These are phyloP conservation scores for Phytopythium ostracodes DNA, from an alignment of 352 stramenopile species.

Conservation along the genomic window DNA sequence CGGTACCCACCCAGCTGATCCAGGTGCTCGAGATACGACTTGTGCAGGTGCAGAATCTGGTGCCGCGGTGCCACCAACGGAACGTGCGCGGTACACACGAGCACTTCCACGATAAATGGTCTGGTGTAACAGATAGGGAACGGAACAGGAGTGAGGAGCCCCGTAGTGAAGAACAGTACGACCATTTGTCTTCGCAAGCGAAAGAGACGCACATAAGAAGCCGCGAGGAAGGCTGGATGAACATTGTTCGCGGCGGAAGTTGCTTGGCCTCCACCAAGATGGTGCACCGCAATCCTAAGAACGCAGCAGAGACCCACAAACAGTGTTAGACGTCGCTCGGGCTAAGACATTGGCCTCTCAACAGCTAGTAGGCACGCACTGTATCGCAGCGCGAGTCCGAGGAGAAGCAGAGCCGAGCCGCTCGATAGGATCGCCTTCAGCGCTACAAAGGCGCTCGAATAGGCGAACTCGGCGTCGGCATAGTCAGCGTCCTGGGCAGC, in stretches of 20 bases:
- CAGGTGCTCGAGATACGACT: slow-evolving; percentile 26
- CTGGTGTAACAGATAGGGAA: slow-evolving; percentile 12
- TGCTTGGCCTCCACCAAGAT: slow-evolving; percentile 45
- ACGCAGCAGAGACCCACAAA: not conserved
- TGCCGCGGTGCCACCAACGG: slow-evolving; percentile 27
- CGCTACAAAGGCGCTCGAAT: slow-evolving; percentile 19
- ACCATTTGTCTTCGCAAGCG: not conserved
- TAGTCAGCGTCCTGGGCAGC: not conserved
- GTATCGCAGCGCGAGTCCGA: slow-evolving; percentile 40
- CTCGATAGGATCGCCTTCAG: slow-evolving; percentile 39
- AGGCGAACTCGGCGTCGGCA: slow-evolving; percentile 7
- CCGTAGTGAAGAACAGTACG: not conserved
- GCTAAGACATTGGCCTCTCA: not conserved
- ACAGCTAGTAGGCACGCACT: slow-evolving; percentile 17
- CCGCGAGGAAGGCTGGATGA: slow-evolving; percentile 33
- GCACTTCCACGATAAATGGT: slow-evolving; percentile 33
- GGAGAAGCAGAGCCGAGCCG: slow-evolving; percentile 28
- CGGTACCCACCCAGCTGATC: slow-evolving; percentile 45
- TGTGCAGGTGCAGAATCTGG: slow-evolving; percentile 21
- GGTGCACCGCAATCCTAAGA: slow-evolving; percentile 25
- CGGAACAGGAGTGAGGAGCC: not conserved
- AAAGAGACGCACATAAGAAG: slow-evolving; percentile 24
- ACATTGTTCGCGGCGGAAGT: slow-evolving; percentile 20
- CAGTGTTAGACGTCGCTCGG: not conserved
- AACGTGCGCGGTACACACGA: slow-evolving; percentile 39